Evolutionary conservation across 1,284 basidiomycete genomes (phyloP), one percentile per base, ranked within the genome.

Genomic region (Puccinia horiana): DNA sequence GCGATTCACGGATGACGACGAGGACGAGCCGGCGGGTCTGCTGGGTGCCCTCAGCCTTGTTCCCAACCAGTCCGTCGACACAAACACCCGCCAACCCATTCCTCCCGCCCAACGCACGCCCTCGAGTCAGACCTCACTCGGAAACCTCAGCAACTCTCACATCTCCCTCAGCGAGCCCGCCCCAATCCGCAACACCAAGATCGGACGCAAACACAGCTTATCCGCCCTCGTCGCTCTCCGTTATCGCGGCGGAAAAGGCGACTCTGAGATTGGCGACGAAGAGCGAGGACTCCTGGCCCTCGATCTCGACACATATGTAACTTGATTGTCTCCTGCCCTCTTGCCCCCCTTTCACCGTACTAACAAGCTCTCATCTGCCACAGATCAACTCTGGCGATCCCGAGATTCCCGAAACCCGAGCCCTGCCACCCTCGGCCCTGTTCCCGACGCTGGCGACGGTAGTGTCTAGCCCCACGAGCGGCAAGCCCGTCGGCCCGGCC

Each of bases 301-400:
- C 23, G 77, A 79, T 54, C 49, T 79, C 1, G 67, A 72, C 52
- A 67, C 77, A 23, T 79, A 79, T 72, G 77, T 79, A 54, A 0
- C 47, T 70, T 23, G 26, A 29, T 54, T 14, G 32, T 58, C 52
- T 69, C 69, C 18, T 20, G 54, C 23, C 3, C 49, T 26, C 26
- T 2, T 37, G 1, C 11, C 37, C n/a, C 20, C 32, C 11, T 14
- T 69, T 8, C 26, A 11, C 29, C 9, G 6, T 5, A 58, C 9
- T 58, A 3, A 6, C 2, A 47, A 44, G 29, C 5, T 35, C 49
- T 47, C 18, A n/a, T 44, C 26, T 49, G 49, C 47, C 26, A 23
- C 26, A 79, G 77, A 70, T 79, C 54, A 79, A 79, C 37, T 79
- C 77, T 20, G 63, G 63, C 37, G 77, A 79, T 32, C 32, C 44